phyloP scores from a whole-genome alignment of 1,139 yeast genomes.

The Diutina scorzettiae region DNA sequence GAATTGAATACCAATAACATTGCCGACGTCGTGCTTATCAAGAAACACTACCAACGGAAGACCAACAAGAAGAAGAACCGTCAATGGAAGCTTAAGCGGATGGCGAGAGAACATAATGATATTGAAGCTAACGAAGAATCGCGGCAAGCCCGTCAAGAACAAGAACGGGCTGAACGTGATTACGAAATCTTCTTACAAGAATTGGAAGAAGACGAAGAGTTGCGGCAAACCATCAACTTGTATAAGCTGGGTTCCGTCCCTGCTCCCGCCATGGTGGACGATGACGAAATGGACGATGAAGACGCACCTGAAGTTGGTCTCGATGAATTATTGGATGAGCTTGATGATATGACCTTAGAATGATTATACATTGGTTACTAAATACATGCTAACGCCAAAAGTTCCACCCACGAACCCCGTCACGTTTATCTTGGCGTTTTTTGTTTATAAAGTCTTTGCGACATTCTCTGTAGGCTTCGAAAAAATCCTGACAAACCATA shows the following conservation, averaged over 20 bases:
- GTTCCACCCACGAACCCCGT: constrained; percentile 33
- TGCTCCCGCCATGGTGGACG: constrained; percentile 29
- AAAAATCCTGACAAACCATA: constrained; percentile 70
- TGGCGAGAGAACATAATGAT: constrained; percentile 92
- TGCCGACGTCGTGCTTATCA: constrained; percentile 88
- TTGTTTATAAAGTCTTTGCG: constrained; percentile 62
- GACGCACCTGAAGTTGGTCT: constrained; percentile 69
- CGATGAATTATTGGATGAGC: constrained; percentile 80
- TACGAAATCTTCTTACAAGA: constrained; percentile 94
- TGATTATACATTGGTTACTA: not conserved
- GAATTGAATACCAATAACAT: constrained; percentile 44
- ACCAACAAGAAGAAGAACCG: constrained; percentile 68
- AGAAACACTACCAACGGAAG: constrained; percentile 82
- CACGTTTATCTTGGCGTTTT: constrained; percentile 23
- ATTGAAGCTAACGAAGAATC: constrained; percentile 69
- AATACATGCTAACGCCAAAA: not conserved
- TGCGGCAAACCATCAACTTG: constrained; percentile 81
- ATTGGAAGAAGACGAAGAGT: constrained; percentile 91
- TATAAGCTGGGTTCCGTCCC: constrained; percentile 43
- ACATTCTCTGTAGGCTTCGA: constrained; percentile 88
- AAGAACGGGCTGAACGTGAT: constrained; percentile 88
- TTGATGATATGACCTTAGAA: constrained; percentile 83
- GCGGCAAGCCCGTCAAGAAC: constrained; percentile 76
- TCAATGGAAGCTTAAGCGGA: constrained; percentile 93
- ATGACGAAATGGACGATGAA: constrained; percentile 39